Evolutionary conservation across 2,329 filamentous ascomycete species (phyloP).

Genomic region (Fusarium miscanthi): DNA sequence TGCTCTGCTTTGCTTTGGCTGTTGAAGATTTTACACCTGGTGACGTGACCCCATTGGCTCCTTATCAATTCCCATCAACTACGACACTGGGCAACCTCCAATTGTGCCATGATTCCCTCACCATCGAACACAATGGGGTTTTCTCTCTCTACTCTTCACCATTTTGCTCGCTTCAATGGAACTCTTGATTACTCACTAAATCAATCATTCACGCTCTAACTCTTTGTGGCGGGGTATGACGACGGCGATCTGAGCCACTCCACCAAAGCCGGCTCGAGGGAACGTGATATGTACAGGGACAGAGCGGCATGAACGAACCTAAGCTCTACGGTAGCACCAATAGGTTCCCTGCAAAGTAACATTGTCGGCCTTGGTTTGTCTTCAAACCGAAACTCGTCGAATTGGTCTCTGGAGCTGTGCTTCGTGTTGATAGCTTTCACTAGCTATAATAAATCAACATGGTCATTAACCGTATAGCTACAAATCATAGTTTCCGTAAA

Average conservation of each 20-base stretch:
- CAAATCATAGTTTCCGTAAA: neutral
- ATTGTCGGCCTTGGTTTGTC: neutral
- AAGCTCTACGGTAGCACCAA: neutral
- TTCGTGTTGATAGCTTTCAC: neutral
- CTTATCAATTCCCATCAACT: slow-evolving; percentile 1
- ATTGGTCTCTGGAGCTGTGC: neutral
- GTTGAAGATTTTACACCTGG: slow-evolving; percentile 15
- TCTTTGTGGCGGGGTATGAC: slow-evolving; percentile 41
- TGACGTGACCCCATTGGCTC: neutral
- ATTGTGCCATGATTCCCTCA: neutral
- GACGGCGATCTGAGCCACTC: slow-evolving; percentile 38
- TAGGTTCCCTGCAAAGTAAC: slow-evolving; percentile 18
- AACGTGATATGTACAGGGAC: slow-evolving; percentile 27
- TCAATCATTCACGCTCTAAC: slow-evolving; percentile 12
- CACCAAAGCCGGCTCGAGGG: slow-evolving; percentile 37
- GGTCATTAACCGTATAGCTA: slow-evolving; percentile 15
- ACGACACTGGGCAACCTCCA: neutral
- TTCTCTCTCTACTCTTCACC: neutral
- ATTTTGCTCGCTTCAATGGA: neutral
- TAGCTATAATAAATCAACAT: neutral
- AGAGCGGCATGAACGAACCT: neutral
- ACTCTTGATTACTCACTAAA: slow-evolving; percentile 1
- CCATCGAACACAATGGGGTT: neutral
- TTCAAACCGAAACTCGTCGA: neutral
- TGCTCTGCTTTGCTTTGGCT: neutral